Conservation (phyloP, 2,329 filamentous ascomycete genomes). For the Dactylellina parvicollis region DNA sequence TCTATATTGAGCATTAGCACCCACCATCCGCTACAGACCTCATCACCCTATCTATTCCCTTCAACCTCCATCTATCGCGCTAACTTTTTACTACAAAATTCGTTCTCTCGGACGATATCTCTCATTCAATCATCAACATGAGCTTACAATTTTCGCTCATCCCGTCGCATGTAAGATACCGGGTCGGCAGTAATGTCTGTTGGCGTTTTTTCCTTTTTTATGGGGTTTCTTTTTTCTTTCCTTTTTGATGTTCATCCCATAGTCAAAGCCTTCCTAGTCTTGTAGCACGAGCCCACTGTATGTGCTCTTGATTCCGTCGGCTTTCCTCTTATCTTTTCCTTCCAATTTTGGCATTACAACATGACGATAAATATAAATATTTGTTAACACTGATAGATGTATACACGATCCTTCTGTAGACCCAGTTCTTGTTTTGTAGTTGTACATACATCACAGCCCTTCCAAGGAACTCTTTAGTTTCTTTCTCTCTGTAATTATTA, state of each 20-base stretch:
- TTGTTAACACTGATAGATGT: no score
- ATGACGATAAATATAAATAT: no score
- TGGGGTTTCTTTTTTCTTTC: background rate
- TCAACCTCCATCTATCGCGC: background rate
- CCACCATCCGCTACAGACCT: background rate
- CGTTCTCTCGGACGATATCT: background rate
- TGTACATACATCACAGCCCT: no score
- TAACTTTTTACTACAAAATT: background rate
- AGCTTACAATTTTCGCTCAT: background rate
- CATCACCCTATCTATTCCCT: background rate
- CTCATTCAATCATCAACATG: background rate
- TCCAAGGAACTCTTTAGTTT: no score
- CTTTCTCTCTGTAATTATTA: no score
- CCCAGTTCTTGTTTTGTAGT: no score
- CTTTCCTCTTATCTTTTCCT: no score
- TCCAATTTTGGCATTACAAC: no score
- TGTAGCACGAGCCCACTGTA: background rate
- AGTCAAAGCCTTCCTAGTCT: background rate
- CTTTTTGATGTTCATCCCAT: background rate
- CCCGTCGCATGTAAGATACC: conserved; percentile 21
- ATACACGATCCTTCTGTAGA: no score
- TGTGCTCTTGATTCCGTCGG: no score
- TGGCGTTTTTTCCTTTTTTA: conserved; percentile 22
- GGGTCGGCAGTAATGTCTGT: background rate
- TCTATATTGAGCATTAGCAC: background rate